Base-by-base conservation (phyloP, 2,329 filamentous ascomycete genomes). In the Botryotinia narcissicola region DNA sequence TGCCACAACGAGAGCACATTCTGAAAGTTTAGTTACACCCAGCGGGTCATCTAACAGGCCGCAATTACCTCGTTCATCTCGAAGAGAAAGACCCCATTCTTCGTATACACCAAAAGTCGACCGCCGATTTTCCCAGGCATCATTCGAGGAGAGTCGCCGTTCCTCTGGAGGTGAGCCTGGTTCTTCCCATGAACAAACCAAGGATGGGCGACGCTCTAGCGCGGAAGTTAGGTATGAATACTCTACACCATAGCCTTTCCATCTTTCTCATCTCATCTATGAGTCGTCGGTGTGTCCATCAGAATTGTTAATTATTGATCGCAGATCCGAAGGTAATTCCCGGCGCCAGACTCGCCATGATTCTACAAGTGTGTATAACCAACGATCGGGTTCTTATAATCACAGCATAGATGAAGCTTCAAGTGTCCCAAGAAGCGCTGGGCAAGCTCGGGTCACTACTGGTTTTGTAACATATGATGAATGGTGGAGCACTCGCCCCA, bases 161-260 rank as follows among this genome's bases (percentile, higher is more conserved):
- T 54, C n/a, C 25, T 29, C 51, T 54, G 16, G 6, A 29, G 4
- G n/a, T 16, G 51, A 29, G 18, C n/a, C 51, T 54, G n/a, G 0
- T 54, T 5, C 12, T 54, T 54, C n/a, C 14, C 51, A 8, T 29
- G 14, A 18, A 10, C 25, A 16, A 6, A 9, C 5, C 14, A 29
- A 29, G 6, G n/a, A 54, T 14, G 29, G n/a, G n/a, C 12, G 14
- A 29, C 51, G 14, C n/a, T 54, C 51, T 29, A 8, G 12, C n/a
- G 29, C n/a, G 0, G n/a, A 6, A 29, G 29, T 29, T 0, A 8
- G n/a, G 51, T 54, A 54, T 54, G 51, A 29, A 54, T 18, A 29
- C 14, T 54, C 14, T 12, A 7, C 14, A 29, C 5, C 0, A 6
- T 51, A 6, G 0, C 0, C 1, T 25, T n/a, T 6, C 10, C 25